These are phyloP conservation scores for Hemisphaericaspora xylofermentans DNA, from an alignment of 1,139 yeast species.

Conservation along the genomic window DNA sequence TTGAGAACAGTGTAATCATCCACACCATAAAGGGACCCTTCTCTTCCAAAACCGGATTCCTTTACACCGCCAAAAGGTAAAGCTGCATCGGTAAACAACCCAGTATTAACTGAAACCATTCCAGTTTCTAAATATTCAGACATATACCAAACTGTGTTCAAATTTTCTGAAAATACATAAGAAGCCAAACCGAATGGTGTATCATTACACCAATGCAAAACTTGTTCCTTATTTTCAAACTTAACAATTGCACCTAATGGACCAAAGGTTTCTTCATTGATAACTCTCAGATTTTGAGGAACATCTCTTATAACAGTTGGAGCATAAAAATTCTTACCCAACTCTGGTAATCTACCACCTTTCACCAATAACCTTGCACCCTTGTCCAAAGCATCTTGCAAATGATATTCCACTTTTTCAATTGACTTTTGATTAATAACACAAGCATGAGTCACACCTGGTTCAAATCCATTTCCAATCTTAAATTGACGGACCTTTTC, in stretches of 20 bases:
- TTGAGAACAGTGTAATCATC: conserved; percentile 45
- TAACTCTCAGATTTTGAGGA: conserved; percentile 40
- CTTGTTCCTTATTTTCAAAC: conserved; percentile 42
- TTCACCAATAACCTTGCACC: conserved; percentile 43
- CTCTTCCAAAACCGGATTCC: conserved; percentile 51
- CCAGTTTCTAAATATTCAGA: conserved; percentile 44
- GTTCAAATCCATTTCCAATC: conserved; percentile 45
- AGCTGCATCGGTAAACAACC: conserved; percentile 47
- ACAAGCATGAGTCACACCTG: conserved; percentile 47
- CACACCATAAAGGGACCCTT: conserved; percentile 48
- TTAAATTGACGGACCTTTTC: conserved; percentile 33
- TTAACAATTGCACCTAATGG: conserved; percentile 46
- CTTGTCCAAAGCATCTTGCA: conserved; percentile 40
- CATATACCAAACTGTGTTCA: conserved; percentile 57
- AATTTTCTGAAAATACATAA: conserved; percentile 40
- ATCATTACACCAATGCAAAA: conserved; percentile 36
- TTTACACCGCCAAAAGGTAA: conserved; percentile 52
- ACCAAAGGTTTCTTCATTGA: conserved; percentile 48
- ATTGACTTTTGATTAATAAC: conserved; percentile 42
- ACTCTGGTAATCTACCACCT: conserved; percentile 40
- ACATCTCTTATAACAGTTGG: conserved; percentile 42
- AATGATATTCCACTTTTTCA: conserved; percentile 39
- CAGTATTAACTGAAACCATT: conserved; percentile 49
- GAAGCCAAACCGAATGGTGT: conserved; percentile 47
- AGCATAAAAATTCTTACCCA: conserved; percentile 41